A percentile compares a stretch with the other conserved stretches of the same genome.
phyloP scores from a whole-genome alignment of 345 rosid genomes.

The Sonneratia alba region DNA sequence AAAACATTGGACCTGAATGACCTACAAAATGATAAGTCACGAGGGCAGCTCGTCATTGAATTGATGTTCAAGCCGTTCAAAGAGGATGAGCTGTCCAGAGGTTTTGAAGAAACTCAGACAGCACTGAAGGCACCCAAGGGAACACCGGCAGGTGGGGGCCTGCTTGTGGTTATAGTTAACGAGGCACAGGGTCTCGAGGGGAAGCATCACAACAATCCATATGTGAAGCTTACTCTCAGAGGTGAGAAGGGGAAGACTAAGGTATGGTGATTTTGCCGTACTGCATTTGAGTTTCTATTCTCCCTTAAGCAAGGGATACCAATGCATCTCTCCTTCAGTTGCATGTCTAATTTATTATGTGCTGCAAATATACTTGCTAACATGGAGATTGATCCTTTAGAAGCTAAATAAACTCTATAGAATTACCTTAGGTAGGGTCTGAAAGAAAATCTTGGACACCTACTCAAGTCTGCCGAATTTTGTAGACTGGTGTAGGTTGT shows the following conservation, averaged over 20 bases:
- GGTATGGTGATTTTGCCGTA: conserved; percentile 19
- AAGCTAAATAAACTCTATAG: too few species aligned
- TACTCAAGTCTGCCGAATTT: too few species aligned
- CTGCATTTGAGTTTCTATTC: background rate
- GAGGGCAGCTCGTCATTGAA: conserved; percentile 75
- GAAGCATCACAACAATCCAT: conserved; percentile 85
- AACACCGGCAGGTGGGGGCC: conserved; percentile 75
- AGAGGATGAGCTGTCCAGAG: conserved; percentile 49
- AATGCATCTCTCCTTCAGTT: background rate
- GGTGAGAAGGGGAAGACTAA: conserved; percentile 82
- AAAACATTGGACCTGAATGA: conserved; percentile 62
- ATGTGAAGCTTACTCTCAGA: conserved; percentile 51
- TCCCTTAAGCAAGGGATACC: background rate
- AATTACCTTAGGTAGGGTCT: too few species aligned
- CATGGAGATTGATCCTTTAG: too few species aligned
- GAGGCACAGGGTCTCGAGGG: conserved; percentile 92
- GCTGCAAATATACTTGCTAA: too few species aligned
- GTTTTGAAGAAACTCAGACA: conserved; percentile 38
- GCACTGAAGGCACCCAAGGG: conserved; percentile 74
- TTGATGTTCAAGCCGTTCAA: conserved; percentile 70
- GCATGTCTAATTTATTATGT: too few species aligned
- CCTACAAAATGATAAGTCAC: conserved; percentile 47
- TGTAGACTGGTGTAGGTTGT: background rate
- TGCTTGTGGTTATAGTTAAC: conserved; percentile 68
- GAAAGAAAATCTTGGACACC: too few species aligned